phyloP scores from a whole-genome alignment of 1,284 basidiomycete species.

The Cryptococcus floricola region DNA sequence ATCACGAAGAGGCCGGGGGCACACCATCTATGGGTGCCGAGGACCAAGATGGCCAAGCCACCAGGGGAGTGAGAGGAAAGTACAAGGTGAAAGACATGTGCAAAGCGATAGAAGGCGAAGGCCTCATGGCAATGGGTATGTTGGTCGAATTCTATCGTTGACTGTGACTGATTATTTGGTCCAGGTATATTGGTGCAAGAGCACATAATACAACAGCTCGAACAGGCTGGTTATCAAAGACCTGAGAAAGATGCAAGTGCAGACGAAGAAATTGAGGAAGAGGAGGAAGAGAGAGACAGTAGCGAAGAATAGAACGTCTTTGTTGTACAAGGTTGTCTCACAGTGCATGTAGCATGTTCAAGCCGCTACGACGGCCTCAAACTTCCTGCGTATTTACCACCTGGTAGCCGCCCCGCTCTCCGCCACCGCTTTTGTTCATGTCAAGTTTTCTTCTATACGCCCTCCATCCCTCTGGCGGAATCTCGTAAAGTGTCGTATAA shows the following conservation, averaged over 20 bases:
- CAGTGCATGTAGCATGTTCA: background rate
- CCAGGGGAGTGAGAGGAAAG: slow-evolving; percentile 10
- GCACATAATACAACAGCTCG: slow-evolving; percentile 17
- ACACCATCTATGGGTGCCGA: too few relatives aligned
- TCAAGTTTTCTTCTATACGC: slow-evolving; percentile 36
- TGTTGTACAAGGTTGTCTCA: background rate
- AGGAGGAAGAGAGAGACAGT: slow-evolving; percentile 2
- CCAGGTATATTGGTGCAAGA: slow-evolving; percentile 32
- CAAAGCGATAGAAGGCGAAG: slow-evolving; percentile 29
- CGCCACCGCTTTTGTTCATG: slow-evolving; percentile 12
- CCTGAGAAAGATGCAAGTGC: background rate
- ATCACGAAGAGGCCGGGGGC: too few relatives aligned
- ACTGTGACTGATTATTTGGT: background rate
- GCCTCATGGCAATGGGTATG: slow-evolving; percentile 37
- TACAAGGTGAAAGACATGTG: slow-evolving; percentile 35
- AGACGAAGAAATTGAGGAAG: background rate
- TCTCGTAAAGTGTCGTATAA: slow-evolving; percentile 84
- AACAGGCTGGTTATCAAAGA: slow-evolving; percentile 16
- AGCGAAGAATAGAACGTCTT: background rate
- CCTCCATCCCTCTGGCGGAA: slow-evolving; percentile 62
- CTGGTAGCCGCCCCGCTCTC: slow-evolving; percentile 28
- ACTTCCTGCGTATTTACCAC: slow-evolving; percentile 20
- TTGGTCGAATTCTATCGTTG: background rate
- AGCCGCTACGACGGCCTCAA: background rate
- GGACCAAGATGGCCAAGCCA: too few relatives aligned